Percentiles rank a stretch among this genome's conserved stretches.
These are phyloP conservation scores for Oryza brachyantha DNA, from an alignment of 176 grass and related monocot genomes.

Conservation along the genomic window DNA sequence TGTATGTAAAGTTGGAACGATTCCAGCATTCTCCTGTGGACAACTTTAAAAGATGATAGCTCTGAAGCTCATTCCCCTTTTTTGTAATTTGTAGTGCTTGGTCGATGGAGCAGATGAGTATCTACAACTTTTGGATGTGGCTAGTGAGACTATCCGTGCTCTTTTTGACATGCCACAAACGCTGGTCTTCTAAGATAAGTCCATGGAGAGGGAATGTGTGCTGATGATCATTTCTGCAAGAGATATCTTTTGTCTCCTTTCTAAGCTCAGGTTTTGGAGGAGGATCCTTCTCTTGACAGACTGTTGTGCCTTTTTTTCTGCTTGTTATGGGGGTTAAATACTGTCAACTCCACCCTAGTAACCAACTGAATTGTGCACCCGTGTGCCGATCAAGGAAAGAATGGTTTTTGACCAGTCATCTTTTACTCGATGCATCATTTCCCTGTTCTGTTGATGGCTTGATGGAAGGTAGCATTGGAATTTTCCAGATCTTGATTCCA, in stretches of 20 bases:
- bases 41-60: not conserved
- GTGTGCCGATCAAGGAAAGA: not conserved
- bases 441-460: not conserved
- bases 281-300: not conserved
- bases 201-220: not conserved
- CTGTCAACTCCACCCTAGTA: not conserved
- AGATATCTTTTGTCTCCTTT: not conserved
- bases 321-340: constrained; percentile 4
- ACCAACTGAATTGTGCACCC: constrained; percentile 12
- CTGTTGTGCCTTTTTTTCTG: not conserved
- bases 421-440: not conserved
- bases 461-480: not conserved
- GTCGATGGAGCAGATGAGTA: constrained; percentile 94
- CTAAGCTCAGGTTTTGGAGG: not conserved
- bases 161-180: constrained; percentile 85
- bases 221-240: not conserved
- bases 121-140: constrained; percentile 79
- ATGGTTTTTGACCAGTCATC: not conserved
- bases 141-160: constrained; percentile 64
- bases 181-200: constrained; percentile 39
- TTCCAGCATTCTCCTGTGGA: not conserved
- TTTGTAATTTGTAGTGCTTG: constrained; percentile 67
- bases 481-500: not conserved
- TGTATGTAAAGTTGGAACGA: not conserved
- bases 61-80: not conserved